Base-by-base conservation (phyloP, 1,139 yeast species). In the Geotrichum histeridarum region DNA sequence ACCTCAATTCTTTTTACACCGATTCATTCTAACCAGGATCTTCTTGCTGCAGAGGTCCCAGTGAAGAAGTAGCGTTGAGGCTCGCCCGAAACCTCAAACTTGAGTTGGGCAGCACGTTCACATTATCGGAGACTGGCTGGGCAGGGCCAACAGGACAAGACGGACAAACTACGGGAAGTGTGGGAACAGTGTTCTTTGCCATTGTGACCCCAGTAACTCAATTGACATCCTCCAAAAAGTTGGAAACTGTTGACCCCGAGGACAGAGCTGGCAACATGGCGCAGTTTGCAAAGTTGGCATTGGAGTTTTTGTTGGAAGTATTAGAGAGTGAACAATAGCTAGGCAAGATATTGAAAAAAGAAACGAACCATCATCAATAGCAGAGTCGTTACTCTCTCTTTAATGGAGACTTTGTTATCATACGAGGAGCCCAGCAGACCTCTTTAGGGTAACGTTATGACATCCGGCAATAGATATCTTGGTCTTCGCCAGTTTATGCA, bases 71-170 rank as follows among this genome's bases (percentile, higher is more conserved):
- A 30, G 95, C 87, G 0, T 68, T 82, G 56, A 78, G 86, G 63
- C 73, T 87, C 63, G 95, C 96, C 1, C 74, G 96, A 54, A 87
- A 87, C 57, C 75, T 90, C 54, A 77, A 84, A 64, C 80, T 87
- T 60, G 96, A 88, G 67, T 76, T 87, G 59, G 95, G 95, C 0
- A 82, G 90, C 7, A 85, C 91, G 0, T 87, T 82, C 70, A 89
- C 87, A 6, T 74, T 88, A 37, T 83, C 91, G 0, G 96, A 88
- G 66, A 84, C 95, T 0, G 96, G 96, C 1, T 84, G 86, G 74
- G 94, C 95, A 0, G 95, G 95, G 0, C 94, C 94, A 11, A 74
- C 83, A 73, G 58, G 63, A 43, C 48, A 31, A 17, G 53, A 49
- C 36, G 53, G 56, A 2, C 18, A n/a, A 9, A 15, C 54, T 4